A percentile compares a stretch with the other conserved stretches of the same genome.
Conservation (phyloP, 2,329 filamentous ascomycete genomes). For the Fusarium fracticaudum region DNA sequence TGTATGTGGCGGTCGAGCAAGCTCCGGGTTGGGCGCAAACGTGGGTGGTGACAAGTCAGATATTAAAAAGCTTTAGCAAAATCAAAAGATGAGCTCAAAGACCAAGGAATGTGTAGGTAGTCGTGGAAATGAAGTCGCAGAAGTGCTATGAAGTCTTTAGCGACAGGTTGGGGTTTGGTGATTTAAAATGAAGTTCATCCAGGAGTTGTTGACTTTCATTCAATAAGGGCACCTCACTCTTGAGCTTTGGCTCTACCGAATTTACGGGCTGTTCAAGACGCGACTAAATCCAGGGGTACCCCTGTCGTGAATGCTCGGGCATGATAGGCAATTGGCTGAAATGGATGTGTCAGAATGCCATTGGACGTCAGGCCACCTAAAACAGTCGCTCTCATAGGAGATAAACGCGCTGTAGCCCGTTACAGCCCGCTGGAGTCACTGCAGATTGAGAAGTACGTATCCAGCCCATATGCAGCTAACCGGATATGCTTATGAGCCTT, state of each 20-base stretch:
- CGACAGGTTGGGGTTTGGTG: conserved; percentile 19
- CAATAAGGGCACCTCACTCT: conserved; percentile 17
- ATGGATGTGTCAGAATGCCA: conserved; percentile 44
- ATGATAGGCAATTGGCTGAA: conserved; percentile 17
- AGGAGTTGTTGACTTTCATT: conserved; percentile 43
- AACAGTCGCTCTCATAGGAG: conserved; percentile 8
- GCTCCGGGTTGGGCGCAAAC: conserved; percentile 23
- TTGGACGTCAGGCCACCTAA: not conserved
- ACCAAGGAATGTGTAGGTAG: conserved; percentile 37
- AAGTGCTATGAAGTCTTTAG: conserved; percentile 25
- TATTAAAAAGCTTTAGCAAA: conserved; percentile 33
- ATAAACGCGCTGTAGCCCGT: conserved; percentile 14
- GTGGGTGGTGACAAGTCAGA: conserved; percentile 11
- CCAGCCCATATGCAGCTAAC: not conserved
- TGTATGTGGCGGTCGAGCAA: conserved; percentile 15
- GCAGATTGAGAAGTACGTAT: conserved; percentile 15
- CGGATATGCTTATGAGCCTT: not conserved
- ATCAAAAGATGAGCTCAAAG: conserved; percentile 15
- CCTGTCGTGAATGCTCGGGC: conserved; percentile 46
- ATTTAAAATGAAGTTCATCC: conserved; percentile 38
- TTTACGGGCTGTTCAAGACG: conserved; percentile 35
- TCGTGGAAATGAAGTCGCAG: conserved; percentile 20
- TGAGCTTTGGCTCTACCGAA: conserved; percentile 32
- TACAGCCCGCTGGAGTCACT: conserved; percentile 16
- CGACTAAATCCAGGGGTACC: conserved; percentile 41